Evolutionary conservation across 768 basidiomycete genomes (phyloP), one percentile per base, ranked within the genome.

Genomic region (Chalciporus piperatus): DNA sequence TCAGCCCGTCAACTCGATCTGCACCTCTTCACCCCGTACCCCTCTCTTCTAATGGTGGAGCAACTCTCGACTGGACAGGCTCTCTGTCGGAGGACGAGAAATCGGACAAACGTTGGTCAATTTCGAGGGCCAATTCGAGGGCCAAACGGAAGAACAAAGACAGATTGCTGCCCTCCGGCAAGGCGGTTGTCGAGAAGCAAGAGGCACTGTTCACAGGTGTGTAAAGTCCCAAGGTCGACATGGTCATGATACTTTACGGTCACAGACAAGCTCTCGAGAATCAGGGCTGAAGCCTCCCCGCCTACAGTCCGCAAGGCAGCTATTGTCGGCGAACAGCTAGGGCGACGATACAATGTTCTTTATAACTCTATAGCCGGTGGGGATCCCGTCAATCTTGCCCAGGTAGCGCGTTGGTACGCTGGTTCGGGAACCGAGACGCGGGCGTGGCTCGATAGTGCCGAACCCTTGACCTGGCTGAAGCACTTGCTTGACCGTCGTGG

Each of bases 21-120:
- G 65, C 61, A 11, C 72, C 73, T 30, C 59, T 62, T 3, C 86
- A 89, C 59, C 89, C 89, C 12, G 78, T 90, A 9, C 88, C 88
- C 0, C 69, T 78, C 6, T 89, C 87, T 8, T 74, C 76, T 6
- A 80, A 89, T 62, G 82, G 85, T 50, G 89, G 88, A 6, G 70
- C 73, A 23, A 86, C 86, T 1, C 69, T 90, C 32, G 89, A 91
- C 59, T 91, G 89, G 89, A 76, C 79, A n/a, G 75, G 78, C n/a
- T 64, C 74, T 25, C 66, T 66, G 13, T 65, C 75, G 2, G 83
- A 83, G 13, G 80, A 86, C 25, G 81, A 83, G 33, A 77, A 69
- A 56, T 28, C 59, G n/a, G 86, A 88, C 35, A 78, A 72, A 51
- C 78, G 78, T 39, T 89, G 87, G 87, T 74, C 80, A 3, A 74